Evolutionary conservation across 2,329 filamentous ascomycete species (phyloP).

Genomic region (Endothia cerciana): DNA sequence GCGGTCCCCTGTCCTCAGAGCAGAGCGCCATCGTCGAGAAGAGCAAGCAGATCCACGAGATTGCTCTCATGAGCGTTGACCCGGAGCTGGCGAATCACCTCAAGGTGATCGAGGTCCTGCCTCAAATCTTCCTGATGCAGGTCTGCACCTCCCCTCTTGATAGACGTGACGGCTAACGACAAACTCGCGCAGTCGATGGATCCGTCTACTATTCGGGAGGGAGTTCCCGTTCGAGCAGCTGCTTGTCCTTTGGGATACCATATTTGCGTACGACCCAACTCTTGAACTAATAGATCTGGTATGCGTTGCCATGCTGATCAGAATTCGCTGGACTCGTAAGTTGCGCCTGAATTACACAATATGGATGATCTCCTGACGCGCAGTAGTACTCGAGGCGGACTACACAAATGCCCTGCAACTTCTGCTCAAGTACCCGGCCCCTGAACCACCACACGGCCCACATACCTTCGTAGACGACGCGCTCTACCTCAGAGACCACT

Average conservation of each 20-base stretch:
- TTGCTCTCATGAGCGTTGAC: constrained; percentile 76
- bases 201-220: constrained; percentile 87
- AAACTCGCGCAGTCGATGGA: constrained; percentile 73
- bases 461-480: constrained; percentile 87
- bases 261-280: constrained; percentile 84
- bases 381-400: constrained; percentile 77
- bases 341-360: constrained; percentile 22
- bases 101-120: constrained; percentile 83
- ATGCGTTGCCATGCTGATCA: constrained; percentile 91
- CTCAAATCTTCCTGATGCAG: constrained; percentile 94
- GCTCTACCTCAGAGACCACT: constrained; percentile 70
- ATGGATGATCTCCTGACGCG: constrained; percentile 26
- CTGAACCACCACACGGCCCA: constrained; percentile 64
- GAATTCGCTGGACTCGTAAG: constrained; percentile 87
- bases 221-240: constrained; percentile 90
- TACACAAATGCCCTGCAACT: constrained; percentile 84
- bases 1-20: constrained; percentile 41
- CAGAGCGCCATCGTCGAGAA: constrained; percentile 76
- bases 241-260: constrained; percentile 83
- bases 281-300: constrained; percentile 84
- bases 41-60: constrained; percentile 85
- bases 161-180: not conserved
- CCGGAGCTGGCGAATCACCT: constrained; percentile 83
- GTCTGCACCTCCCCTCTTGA: constrained; percentile 34
- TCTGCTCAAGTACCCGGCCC: constrained; percentile 80